Base-by-base conservation (phyloP, 352 stramenopile genomes). In the Phytophthora fragariae region DNA sequence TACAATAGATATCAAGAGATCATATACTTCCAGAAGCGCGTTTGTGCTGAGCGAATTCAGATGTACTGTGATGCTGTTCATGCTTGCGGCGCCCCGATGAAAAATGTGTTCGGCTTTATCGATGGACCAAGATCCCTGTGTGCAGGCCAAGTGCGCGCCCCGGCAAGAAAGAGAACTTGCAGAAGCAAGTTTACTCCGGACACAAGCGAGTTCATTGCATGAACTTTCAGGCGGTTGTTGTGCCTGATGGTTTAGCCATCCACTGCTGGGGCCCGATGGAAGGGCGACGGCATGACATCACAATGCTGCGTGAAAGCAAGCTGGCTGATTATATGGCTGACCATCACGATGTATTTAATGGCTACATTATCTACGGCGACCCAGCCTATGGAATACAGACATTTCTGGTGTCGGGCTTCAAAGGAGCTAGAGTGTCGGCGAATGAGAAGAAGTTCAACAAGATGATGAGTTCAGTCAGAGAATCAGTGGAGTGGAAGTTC, bases 241-340 rank as follows among this genome's bases (percentile, higher is more conserved):
- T 50, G 33, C 65, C 33, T 35, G 55, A 72, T 15, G 50, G 57
- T 0, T 17, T 66, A 4, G 14, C 33, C 21, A 66, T 67, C 7
- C 37, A 67, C 57, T 72, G 37, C 33, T 72, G 56, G 57, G 49
- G 65, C 1, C 44, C 49, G 1, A 62, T 72, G 47, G 49, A 67
- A 72, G 35, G 57, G 5, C 57, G 65, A 0, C 39, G 55, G 9
- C 65, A 67, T 62, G 57, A 57, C 12, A 67, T 66, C 29, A 66
- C 57, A 4, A 57, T 65, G 24, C 24, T 72, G 10, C n/a, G n/a
- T n/a, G n/a, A n/a, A n/a, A n/a, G n/a, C n/a, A n/a, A n/a, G n/a
- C n/a, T n/a, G n/a, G n/a, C 35, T 41, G n/a, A 62, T n/a, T 73
- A 39, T 21, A 5, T 63, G 19, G 41, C 9, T 1, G 5, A 29